phyloP scores from a whole-genome alignment of 2,329 filamentous ascomycete genomes.

The Fonsecaea pedrosoi region DNA sequence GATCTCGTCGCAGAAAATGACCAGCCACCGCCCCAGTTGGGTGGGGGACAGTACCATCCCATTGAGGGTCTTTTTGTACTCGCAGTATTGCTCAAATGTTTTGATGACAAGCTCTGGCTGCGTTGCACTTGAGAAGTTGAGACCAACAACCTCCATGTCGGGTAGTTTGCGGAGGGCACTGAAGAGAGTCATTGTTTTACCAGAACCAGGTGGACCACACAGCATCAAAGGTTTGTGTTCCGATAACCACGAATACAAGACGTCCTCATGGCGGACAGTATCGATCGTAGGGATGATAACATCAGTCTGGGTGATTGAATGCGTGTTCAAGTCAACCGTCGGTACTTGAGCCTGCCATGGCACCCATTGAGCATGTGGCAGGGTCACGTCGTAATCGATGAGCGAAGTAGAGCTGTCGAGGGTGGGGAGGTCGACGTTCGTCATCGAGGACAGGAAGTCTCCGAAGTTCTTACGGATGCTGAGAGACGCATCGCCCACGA shows the following conservation, averaged over 20 bases:
- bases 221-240: slow-evolving; percentile 97
- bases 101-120: slow-evolving; percentile 98
- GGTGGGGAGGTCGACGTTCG: slow-evolving; percentile 83
- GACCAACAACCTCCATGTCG: slow-evolving; percentile 98
- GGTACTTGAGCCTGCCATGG: slow-evolving; percentile 96
- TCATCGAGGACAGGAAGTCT: slow-evolving; percentile 79
- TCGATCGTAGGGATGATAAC: slow-evolving; percentile 98
- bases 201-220: slow-evolving; percentile 95
- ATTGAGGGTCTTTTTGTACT: slow-evolving; percentile 98
- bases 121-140: slow-evolving; percentile 99
- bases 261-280: slow-evolving; percentile 95
- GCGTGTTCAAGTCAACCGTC: slow-evolving; percentile 94
- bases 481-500: slow-evolving; percentile 93
- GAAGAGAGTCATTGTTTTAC: slow-evolving; percentile 99
- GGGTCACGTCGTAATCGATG: slow-evolving; percentile 91
- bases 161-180: slow-evolving; percentile 94
- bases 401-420: slow-evolving; percentile 80
- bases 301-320: slow-evolving; percentile 96
- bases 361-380: slow-evolving; percentile 87
- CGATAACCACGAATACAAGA: slow-evolving; percentile 99
- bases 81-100: slow-evolving; percentile 99
- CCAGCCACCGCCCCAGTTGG: slow-evolving; percentile 96
- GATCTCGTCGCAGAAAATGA: slow-evolving; percentile 99
- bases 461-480: slow-evolving; percentile 87
- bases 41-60: slow-evolving; percentile 94